Conservation (phyloP, 805 yeast genomes). For the Blastobotrys chiropterorum region DNA sequence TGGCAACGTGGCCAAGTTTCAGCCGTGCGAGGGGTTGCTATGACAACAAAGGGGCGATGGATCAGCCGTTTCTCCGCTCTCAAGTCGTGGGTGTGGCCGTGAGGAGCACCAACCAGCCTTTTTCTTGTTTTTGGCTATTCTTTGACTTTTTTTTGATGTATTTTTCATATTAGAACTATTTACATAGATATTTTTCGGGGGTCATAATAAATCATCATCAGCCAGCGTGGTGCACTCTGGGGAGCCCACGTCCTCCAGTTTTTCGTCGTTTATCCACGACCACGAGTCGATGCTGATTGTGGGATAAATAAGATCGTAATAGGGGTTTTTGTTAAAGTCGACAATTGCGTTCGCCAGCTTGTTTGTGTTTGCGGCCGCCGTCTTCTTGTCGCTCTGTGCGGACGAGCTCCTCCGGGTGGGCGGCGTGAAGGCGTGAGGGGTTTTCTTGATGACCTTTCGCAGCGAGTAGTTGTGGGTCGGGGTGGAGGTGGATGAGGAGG, state of each 20-base stretch:
- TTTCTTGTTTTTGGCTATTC: constrained; percentile 1
- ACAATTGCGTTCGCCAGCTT: neutral
- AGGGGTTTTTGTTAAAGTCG: neutral
- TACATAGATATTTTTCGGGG: neutral
- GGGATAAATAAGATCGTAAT: neutral
- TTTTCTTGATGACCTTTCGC: constrained; percentile 17
- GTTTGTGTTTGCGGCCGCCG: neutral
- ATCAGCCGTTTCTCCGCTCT: neutral
- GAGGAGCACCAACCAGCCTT: too few relatives aligned
- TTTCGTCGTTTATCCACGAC: constrained; percentile 13
- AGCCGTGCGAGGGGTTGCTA: neutral
- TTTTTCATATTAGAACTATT: too few relatives aligned
- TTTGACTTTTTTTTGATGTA: too few relatives aligned
- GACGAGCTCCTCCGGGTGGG: constrained; percentile 10
- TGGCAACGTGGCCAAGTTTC: too few relatives aligned
- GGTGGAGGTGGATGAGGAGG: neutral
- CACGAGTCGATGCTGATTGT: constrained; percentile 7
- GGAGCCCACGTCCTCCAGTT: constrained; percentile 16
- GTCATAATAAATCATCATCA: constrained; percentile 19
- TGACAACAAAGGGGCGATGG: neutral
- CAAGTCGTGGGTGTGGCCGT: neutral
- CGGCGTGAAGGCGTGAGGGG: constrained; percentile 19
- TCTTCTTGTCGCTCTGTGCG: neutral
- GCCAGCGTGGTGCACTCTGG: constrained; percentile 25
- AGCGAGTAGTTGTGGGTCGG: constrained; percentile 12